Conservation (phyloP, 495 filamentous ascomycete species). For the Thozetella sp. region DNA sequence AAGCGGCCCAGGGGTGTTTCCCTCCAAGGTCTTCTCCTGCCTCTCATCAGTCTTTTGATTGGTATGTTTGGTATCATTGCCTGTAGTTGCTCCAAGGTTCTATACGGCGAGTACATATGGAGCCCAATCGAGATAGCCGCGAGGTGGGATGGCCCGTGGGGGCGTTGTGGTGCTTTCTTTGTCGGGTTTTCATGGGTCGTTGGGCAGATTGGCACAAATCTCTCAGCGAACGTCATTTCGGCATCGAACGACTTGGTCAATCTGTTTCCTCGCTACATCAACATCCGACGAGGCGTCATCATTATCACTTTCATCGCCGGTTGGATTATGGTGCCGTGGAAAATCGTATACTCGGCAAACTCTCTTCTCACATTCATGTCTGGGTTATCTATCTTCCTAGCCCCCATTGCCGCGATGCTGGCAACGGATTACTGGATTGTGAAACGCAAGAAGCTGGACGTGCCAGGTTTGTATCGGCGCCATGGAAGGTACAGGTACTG, state of each 20-base stretch:
- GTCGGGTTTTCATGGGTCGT: slow-evolving; percentile 51
- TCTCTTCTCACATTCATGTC: slow-evolving; percentile 65
- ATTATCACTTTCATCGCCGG: slow-evolving; percentile 56
- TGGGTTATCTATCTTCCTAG: slow-evolving; percentile 42
- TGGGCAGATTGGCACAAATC: slow-evolving; percentile 62
- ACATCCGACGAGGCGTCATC: slow-evolving; percentile 65
- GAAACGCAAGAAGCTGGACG: slow-evolving; percentile 40
- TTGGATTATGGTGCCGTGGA: slow-evolving; percentile 68
- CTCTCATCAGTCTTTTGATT: slow-evolving; percentile 54
- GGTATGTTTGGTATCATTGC: slow-evolving; percentile 53
- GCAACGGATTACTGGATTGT: slow-evolving; percentile 52
- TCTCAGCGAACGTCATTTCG: slow-evolving; percentile 67
- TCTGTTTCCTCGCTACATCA: slow-evolving; percentile 58
- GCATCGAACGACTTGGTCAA: slow-evolving; percentile 66
- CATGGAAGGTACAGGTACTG: slow-evolving; percentile 34
- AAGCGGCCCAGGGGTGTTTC: slow-evolving; percentile 51
- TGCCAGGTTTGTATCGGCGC: slow-evolving; percentile 39
- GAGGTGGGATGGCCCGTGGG: slow-evolving; percentile 47
- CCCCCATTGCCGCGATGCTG: slow-evolving; percentile 49
- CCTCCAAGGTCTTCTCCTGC: slow-evolving; percentile 56
- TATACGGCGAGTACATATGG: slow-evolving; percentile 60
- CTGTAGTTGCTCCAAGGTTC: slow-evolving; percentile 46
- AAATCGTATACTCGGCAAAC: slow-evolving; percentile 59
- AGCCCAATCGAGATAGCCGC: slow-evolving; percentile 55
- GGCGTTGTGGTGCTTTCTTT: slow-evolving; percentile 58